Base-by-base conservation (phyloP, 164 flowering plant genomes). In the Macadamia integrifolia region DNA sequence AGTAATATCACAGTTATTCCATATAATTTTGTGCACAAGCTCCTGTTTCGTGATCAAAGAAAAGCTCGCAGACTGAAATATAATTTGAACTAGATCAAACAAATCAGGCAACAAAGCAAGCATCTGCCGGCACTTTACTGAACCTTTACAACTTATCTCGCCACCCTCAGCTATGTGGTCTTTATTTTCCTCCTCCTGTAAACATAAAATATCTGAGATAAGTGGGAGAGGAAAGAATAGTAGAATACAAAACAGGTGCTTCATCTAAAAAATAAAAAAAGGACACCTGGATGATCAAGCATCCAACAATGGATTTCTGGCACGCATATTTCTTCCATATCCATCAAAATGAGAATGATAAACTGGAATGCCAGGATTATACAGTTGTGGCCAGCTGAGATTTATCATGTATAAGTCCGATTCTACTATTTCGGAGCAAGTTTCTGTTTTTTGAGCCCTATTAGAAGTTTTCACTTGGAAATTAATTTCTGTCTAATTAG, bases 11-110 rank as follows among this genome's bases (percentile, higher is more conserved):
- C 64, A 66, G 58, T 72, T 72, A 67, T 84, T 71, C 71, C 77
- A 68, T 50, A 84, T 78, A 64, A 90, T 83, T 73, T 90, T 90
- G 68, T 88, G 84, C 72, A 85, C 74, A 64, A 90, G 92, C 78
- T 90, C 91, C 77, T 85, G 84, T 70, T 85, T 86, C 15, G 96
- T 90, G 65, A 90, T 80, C 28, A 79, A 65, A 58, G 80, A 63
- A 61, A 73, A 62, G 61, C 74, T 74, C 40, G 74, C 72, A 52
- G 85, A 81, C 74, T 69, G 75, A 72, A 86, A 86, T 42, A 88
- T 81, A 3, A 18, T 71, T 64, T 76, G 74, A 49, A 85, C 74
- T 50, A 75, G 8, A 61, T 69, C 52, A 69, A 88, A 80, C 56
- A 81, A 73, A 17, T 75, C 84, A 62, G 75, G 71, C 75, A 87